Percentiles rank a stretch among this genome's conserved stretches.
Evolutionary conservation across 2,329 filamentous ascomycete genomes (phyloP).

Genomic region (Colletotrichum zoysiae): DNA sequence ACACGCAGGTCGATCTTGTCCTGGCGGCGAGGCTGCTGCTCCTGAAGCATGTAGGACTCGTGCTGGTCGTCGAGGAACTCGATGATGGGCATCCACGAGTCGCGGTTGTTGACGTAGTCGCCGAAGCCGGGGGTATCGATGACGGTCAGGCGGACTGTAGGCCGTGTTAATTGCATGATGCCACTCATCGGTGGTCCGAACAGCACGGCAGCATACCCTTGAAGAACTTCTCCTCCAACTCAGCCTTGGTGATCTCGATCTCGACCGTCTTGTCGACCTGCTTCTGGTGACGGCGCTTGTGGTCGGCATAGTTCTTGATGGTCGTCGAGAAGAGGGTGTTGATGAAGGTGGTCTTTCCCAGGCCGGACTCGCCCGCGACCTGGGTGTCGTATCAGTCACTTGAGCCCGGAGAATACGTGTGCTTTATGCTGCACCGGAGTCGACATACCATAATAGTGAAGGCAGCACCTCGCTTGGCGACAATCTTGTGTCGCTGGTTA

Average conservation of each 20-base stretch:
- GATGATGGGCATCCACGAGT: conserved; percentile 99
- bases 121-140: conserved; percentile 99
- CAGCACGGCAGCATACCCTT: conserved; percentile 77
- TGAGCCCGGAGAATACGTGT: background rate
- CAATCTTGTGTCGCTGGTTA: conserved; percentile 82
- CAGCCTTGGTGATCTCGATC: conserved; percentile 99
- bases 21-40: conserved; percentile 96
- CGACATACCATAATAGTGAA: conserved; percentile 96
- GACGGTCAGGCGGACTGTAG: conserved; percentile 91
- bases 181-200: background rate
- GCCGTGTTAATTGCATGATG: conserved; percentile 36
- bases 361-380: conserved; percentile 97
- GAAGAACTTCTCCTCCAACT: conserved; percentile 99
- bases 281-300: conserved; percentile 99
- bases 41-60: conserved; percentile 99
- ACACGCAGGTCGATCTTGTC: conserved; percentile 99
- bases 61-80: conserved; percentile 99
- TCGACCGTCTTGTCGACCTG: conserved; percentile 99
- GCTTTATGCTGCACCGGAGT: conserved; percentile 7
- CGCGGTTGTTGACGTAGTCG: conserved; percentile 99
- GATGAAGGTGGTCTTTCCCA: conserved; percentile 99
- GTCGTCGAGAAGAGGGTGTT: conserved; percentile 99
- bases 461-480: conserved; percentile 88
- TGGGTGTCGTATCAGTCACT: conserved; percentile 52
- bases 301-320: conserved; percentile 99